Percentiles rank a stretch among this genome's conserved stretches.
Evolutionary conservation across 164 flowering plant genomes (phyloP).

Genomic region (Aristolochia contorta): DNA sequence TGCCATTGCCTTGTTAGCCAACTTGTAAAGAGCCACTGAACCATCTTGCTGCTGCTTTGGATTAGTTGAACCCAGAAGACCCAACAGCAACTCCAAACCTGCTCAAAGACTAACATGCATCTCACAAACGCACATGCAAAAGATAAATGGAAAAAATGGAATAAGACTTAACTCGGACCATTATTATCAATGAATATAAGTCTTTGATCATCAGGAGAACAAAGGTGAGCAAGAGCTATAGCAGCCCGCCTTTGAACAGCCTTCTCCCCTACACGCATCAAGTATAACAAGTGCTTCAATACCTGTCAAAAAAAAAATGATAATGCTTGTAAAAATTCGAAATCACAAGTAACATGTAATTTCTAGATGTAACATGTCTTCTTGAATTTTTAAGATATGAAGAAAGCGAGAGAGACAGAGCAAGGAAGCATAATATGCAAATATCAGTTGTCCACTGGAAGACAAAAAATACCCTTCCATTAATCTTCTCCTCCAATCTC

Average conservation of each 20-base stretch:
- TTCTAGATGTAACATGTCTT: background rate
- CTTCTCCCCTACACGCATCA: slow-evolving; percentile 77
- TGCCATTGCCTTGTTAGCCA: slow-evolving; percentile 70
- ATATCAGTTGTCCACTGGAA: no score
- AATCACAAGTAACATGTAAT: background rate
- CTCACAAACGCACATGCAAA: background rate
- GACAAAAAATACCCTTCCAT: slow-evolving; percentile 59
- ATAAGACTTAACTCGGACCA: slow-evolving; percentile 31
- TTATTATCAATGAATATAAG: slow-evolving; percentile 74
- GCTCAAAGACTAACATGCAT: slow-evolving; percentile 6
- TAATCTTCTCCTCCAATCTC: slow-evolving; percentile 91
- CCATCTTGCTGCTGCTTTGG: slow-evolving; percentile 78
- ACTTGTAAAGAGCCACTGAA: slow-evolving; percentile 64
- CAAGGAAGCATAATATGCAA: no score
- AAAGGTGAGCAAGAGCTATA: slow-evolving; percentile 94
- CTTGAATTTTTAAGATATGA: no score
- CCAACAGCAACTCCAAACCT: slow-evolving; percentile 85
- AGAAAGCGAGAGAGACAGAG: no score
- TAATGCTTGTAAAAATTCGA: background rate
- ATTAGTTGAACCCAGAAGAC: slow-evolving; percentile 62
- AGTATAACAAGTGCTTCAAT: slow-evolving; percentile 63
- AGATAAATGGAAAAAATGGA: background rate
- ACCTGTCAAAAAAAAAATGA: slow-evolving; percentile 33
- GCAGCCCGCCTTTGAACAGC: slow-evolving; percentile 75
- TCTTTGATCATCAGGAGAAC: slow-evolving; percentile 76